Base-by-base conservation (phyloP, 2,329 filamentous ascomycete species). In the Talaromyces sp. region DNA sequence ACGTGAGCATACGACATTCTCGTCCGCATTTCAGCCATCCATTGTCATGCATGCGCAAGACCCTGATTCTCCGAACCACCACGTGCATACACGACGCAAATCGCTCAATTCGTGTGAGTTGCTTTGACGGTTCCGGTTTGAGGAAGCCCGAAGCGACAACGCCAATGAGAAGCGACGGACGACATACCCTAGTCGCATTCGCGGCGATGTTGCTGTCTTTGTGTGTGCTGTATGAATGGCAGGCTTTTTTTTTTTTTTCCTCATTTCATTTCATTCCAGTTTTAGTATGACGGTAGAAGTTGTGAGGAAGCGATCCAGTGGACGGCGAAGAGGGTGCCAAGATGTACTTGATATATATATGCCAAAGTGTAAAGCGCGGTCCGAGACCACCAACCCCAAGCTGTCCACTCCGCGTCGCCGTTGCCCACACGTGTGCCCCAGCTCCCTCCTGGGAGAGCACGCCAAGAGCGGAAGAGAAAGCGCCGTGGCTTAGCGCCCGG, bases 401-500 rank as follows among this genome's bases (percentile, higher is more conserved):
- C 27, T 6, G 27, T 39, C 59, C 59, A 61, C 41, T 61, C 41
- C 27, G 41, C 43, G 27, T 49, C 17, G 37, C 33, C 11, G 22
- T 22, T 43, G 56, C 25, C 41, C 9, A 41, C 59, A 61, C 59
- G 59, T 61, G 59, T 37, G 2, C 22, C 37, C 15, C 3, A 39
- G 31, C 31, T 31, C 9, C 37, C 17, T 39, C 13, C 11, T 4
- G 15, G 7, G 5, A 35, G 2, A 1, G 39, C 19, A 4, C 19
- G 59, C 59, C 59, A 61, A 61, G 59, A 61, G 59, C 43, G 59
- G 59, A 50, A 61, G 8, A 10, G 10, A 43, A 9, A 31, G 58
- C 41, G 58, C 58, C 43, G 58, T 49, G 58, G 27, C 59, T 61
- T 61, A 50, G 59, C 59, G 59, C 59, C 59, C 59, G 59, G 43